Base-by-base conservation (phyloP, 805 yeast genomes). In the Saccharomycopsis sp. region DNA sequence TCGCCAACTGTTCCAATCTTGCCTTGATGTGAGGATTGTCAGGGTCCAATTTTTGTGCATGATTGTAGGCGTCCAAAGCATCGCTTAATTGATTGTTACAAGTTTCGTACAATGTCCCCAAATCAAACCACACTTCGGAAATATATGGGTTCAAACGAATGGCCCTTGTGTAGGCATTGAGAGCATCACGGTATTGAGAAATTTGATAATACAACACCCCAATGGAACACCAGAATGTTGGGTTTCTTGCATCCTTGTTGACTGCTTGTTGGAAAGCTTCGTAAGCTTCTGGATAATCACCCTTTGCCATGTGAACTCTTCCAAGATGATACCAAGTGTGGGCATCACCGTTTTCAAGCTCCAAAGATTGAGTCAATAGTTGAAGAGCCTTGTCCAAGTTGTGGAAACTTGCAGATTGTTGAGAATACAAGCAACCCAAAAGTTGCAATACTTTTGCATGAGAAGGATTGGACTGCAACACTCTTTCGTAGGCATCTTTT, bases 181-280 rank as follows among this genome's bases (percentile, higher is more conserved):
- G 68, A 2, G 98, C 98, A 59, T 92, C 98, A 43, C 95, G 72
- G 64, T 85, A 92, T 65, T 92, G 98, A 43, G 92, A 77, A 46
- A 92, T 89, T 63, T 92, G 96, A 62, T 89, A 92, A 64, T 92
- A 92, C 44, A 92, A 69, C 12, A 92, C 98, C 59, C 98, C 98
- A 54, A 83, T 82, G 25, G 88, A 80, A 53, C 94, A 83, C 98
- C 98, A 92, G 67, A 92, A 92, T 1, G 96, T 92, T 43, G 98
- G 97, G 60, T 92, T 92, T 59, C 96, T 74, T 29, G 94, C 81
- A 61, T 92, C 97, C 49, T 96, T 74, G 60, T 92, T 92, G 45
- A 92, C 98, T 9, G 97, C 97, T 59, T 88, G 96, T 65, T 92
- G 98, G 73, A 89, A 92, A 0, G 96, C 94, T 57, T 92, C 97